phyloP scores from a whole-genome alignment of 371 early-diverging fungal genomes.

The Mortierella sp. region DNA sequence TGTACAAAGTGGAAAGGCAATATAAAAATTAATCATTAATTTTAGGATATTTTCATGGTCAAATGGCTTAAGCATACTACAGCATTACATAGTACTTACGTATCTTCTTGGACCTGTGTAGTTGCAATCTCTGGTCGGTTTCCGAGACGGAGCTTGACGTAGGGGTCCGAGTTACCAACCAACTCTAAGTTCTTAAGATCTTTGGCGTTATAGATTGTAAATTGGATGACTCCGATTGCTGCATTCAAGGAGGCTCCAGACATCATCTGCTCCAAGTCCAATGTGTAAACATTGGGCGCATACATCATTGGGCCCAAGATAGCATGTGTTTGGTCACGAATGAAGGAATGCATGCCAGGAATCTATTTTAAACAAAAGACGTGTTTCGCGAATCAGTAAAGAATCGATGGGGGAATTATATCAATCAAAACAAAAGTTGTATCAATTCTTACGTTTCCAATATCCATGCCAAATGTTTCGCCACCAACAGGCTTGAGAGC shows the following conservation, averaged over 20 bases:
- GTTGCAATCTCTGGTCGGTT: slow-evolving; percentile 78
- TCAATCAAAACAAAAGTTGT: neutral
- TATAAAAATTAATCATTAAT: neutral
- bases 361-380: slow-evolving; percentile 59
- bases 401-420: too few species aligned
- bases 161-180: slow-evolving; percentile 88
- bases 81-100: slow-evolving; percentile 9
- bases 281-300: slow-evolving; percentile 84
- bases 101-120: slow-evolving; percentile 70
- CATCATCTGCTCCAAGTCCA: slow-evolving; percentile 88
- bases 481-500: slow-evolving; percentile 92
- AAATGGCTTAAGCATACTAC: too few species aligned
- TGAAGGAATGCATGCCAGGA: slow-evolving; percentile 85
- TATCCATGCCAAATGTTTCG: slow-evolving; percentile 88
- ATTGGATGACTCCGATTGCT: slow-evolving; percentile 90
- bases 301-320: slow-evolving; percentile 87
- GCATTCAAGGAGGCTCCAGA: slow-evolving; percentile 67
- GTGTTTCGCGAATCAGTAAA: too few species aligned
- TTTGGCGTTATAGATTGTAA: slow-evolving; percentile 83
- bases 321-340: slow-evolving; percentile 83
- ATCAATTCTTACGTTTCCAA: slow-evolving; percentile 69
- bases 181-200: slow-evolving; percentile 82
- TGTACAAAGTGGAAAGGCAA: neutral
- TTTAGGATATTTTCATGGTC: neutral
- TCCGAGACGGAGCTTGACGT: slow-evolving; percentile 77